These are phyloP conservation scores for Lasiodiplodia sp. DNA, from an alignment of 2,329 filamentous ascomycete species.

Conservation along the genomic window DNA sequence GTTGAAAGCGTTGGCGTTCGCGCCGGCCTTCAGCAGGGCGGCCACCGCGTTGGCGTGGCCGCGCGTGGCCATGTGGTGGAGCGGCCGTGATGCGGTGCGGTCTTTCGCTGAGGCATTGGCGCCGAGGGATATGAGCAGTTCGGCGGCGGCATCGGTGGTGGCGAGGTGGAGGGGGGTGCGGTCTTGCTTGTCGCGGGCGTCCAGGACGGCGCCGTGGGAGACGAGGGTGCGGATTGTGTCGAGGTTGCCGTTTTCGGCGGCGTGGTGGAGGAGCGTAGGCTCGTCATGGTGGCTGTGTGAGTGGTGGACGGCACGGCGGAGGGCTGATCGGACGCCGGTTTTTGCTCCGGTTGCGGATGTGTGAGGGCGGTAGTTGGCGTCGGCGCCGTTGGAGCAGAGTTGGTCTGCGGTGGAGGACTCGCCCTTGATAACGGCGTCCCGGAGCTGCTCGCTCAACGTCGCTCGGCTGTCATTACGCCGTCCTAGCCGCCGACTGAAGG, in stretches of 20 bases:
- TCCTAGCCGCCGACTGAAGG: no score
- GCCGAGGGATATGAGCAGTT: neutral
- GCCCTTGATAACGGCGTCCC: neutral
- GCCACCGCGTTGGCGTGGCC: neutral
- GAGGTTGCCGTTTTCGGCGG: neutral
- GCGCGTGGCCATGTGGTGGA: neutral
- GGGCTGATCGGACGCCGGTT: neutral
- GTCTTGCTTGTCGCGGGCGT: neutral
- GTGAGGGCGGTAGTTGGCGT: neutral
- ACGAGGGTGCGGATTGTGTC: neutral
- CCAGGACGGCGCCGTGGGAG: neutral
- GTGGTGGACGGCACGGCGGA: neutral
- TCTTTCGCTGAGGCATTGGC: neutral
- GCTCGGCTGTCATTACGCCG: no score
- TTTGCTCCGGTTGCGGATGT: no score
- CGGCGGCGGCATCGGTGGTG: neutral
- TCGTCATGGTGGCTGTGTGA: neutral
- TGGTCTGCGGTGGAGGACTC: neutral
- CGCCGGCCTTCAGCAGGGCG: neutral
- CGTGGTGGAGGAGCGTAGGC: slow-evolving; percentile 7
- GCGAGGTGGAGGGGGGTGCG: slow-evolving; percentile 3
- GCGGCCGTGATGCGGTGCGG: neutral
- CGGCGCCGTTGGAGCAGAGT: neutral
- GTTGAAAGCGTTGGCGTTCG: neutral
- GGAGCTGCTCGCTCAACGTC: slow-evolving; percentile 3